phyloP scores from a whole-genome alignment of 2,329 filamentous ascomycete genomes.

The Rasamsonia emersonii region DNA sequence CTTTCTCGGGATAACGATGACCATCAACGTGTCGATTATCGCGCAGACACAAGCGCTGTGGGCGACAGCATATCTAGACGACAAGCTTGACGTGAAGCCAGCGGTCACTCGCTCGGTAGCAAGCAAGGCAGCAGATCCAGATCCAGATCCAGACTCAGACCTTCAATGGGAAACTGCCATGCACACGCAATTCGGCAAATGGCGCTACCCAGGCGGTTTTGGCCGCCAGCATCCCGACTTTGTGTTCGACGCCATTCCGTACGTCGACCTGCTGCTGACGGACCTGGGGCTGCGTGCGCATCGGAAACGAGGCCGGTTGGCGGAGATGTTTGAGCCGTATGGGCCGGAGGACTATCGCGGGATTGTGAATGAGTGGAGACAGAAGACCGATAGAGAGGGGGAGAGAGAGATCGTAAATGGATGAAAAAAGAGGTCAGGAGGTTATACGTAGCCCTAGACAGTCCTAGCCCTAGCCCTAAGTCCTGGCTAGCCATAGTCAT shows the following conservation, averaged over 20 bases:
- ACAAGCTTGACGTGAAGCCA: conserved; percentile 33
- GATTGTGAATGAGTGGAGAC: conserved; percentile 34
- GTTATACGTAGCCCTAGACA: too few relatives aligned
- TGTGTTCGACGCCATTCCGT: conserved; percentile 69
- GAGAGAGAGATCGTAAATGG: too few relatives aligned
- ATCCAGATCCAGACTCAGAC: conserved; percentile 13
- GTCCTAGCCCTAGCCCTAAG: too few relatives aligned
- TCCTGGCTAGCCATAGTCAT: too few relatives aligned
- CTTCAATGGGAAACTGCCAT: conserved; percentile 51
- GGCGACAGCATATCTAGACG: conserved; percentile 56
- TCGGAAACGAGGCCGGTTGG: conserved; percentile 24
- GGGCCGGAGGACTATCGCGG: conserved; percentile 32
- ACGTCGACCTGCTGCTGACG: conserved; percentile 58
- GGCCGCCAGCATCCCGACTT: conserved; percentile 52
- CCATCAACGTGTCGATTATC: conserved; percentile 36
- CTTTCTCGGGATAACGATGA: conserved; percentile 41
- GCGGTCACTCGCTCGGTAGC: conserved; percentile 15
- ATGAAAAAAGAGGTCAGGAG: too few relatives aligned
- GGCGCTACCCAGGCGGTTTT: conserved; percentile 55
- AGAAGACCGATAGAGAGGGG: too few relatives aligned
- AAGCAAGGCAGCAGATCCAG: conserved; percentile 1
- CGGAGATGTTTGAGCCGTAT: conserved; percentile 30
- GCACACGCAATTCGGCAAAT: conserved; percentile 59
- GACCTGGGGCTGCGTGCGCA: conserved; percentile 53
- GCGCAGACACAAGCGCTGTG: conserved; percentile 49